phyloP scores from a whole-genome alignment of 108 stramenopile genomes.

The Skeletonema costatum region DNA sequence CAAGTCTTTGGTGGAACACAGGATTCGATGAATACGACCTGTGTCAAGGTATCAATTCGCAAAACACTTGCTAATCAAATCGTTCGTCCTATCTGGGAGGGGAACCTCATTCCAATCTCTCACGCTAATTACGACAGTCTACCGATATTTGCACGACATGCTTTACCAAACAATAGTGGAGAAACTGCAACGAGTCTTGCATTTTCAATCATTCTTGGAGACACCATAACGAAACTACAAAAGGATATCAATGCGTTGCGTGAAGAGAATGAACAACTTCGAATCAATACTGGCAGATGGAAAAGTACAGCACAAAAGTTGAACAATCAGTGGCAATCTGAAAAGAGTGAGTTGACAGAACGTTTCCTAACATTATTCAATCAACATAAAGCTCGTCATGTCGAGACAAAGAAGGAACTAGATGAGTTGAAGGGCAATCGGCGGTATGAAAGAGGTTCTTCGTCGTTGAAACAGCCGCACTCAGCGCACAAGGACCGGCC shows the following conservation, averaged over 20 bases:
- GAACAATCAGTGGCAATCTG: constrained; percentile 37
- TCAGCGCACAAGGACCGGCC: constrained; percentile 1
- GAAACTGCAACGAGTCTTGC: constrained; percentile 19
- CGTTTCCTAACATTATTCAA: constrained; percentile 47
- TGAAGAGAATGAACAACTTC: constrained; percentile 31
- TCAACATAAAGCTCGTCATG: constrained; percentile 45
- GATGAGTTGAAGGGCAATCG: constrained; percentile 16
- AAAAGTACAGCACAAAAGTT: constrained; percentile 32
- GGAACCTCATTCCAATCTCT: constrained; percentile 17
- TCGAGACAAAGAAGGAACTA: constrained; percentile 31
- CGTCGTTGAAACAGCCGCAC: not conserved
- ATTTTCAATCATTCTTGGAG: constrained; percentile 31
- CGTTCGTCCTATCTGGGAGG: constrained; percentile 44
- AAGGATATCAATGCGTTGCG: constrained; percentile 49
- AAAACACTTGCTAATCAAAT: constrained; percentile 37
- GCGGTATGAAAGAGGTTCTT: not conserved
- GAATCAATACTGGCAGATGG: constrained; percentile 24
- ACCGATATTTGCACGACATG: constrained; percentile 15
- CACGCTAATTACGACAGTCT: constrained; percentile 18
- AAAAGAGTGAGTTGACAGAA: constrained; percentile 45
- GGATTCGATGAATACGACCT: constrained; percentile 28
- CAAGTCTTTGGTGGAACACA: constrained; percentile 22
- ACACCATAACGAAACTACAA: constrained; percentile 36
- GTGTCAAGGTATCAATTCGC: constrained; percentile 35
- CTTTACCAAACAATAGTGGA: not conserved